These are phyloP conservation scores for Spathaspora sp. DNA, from an alignment of 805 yeast genomes.

Conservation along the genomic window DNA sequence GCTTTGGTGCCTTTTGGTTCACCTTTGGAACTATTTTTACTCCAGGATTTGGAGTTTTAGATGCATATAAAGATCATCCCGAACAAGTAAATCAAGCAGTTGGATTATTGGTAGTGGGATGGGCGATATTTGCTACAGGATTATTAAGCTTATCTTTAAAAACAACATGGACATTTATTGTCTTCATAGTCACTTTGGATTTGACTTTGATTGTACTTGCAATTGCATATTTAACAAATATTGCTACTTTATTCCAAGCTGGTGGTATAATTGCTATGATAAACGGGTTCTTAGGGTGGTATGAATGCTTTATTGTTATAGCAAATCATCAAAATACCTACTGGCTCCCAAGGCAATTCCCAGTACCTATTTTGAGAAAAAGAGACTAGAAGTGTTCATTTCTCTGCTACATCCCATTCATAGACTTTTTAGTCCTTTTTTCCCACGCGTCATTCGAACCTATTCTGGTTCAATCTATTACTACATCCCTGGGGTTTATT, in stretches of 20 bases:
- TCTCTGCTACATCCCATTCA: too few relatives aligned
- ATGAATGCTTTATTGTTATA: not conserved
- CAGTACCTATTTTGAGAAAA: not conserved
- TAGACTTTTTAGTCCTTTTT: not conserved
- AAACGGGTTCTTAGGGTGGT: not conserved
- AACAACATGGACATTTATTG: slow-evolving; percentile 47
- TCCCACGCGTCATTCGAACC: not conserved
- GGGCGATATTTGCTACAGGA: slow-evolving; percentile 64
- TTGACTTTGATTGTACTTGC: slow-evolving; percentile 52
- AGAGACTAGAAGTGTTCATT: not conserved
- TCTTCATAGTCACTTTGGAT: slow-evolving; percentile 49
- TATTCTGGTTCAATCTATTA: too few relatives aligned
- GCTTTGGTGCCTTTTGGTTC: slow-evolving; percentile 57
- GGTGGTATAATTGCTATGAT: slow-evolving; percentile 40
- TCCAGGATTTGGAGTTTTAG: slow-evolving; percentile 52
- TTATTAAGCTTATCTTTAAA: slow-evolving; percentile 52
- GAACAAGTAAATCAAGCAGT: slow-evolving; percentile 45
- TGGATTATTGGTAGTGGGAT: slow-evolving; percentile 58
- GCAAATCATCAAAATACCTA: not conserved
- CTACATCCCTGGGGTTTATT: not conserved
- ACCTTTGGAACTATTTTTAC: slow-evolving; percentile 45
- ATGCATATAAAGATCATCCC: slow-evolving; percentile 40
- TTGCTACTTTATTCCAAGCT: slow-evolving; percentile 40
- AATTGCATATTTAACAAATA: slow-evolving; percentile 46
- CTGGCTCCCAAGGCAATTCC: not conserved